These are phyloP conservation scores for Podila minutissima DNA, from an alignment of 192 early-diverging fungal genomes.

Conservation along the genomic window DNA sequence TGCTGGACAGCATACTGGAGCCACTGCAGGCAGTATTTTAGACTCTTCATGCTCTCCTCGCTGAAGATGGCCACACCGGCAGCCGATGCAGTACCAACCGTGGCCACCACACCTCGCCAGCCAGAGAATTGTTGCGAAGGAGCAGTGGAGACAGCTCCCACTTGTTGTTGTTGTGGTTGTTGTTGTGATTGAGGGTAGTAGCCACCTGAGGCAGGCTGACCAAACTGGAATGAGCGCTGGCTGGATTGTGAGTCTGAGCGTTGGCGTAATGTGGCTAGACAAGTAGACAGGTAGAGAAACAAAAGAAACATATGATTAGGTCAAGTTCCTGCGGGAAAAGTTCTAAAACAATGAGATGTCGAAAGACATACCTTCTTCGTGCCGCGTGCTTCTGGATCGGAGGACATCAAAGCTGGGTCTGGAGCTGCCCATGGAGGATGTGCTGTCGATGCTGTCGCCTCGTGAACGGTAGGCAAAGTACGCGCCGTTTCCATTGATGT, in stretches of 20 bases:
- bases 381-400: constrained; percentile 24
- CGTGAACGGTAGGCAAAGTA: constrained; percentile 44
- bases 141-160: constrained; percentile 3
- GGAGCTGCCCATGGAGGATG: constrained; percentile 31
- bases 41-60: constrained; percentile 88
- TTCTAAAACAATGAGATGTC: no score
- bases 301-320: not conserved
- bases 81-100: constrained; percentile 71
- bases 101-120: constrained; percentile 74
- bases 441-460: constrained; percentile 45
- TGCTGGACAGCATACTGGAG: constrained; percentile 85
- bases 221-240: constrained; percentile 29
- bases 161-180: constrained; percentile 21
- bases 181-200: constrained; percentile 48
- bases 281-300: not conserved
- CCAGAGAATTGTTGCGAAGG: constrained; percentile 49
- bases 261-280: constrained; percentile 25
- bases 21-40: constrained; percentile 92
- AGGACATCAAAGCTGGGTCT: constrained; percentile 47
- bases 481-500: constrained; percentile 6
- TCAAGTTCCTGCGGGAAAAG: no score
- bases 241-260: constrained; percentile 47
- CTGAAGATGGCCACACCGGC: constrained; percentile 82
- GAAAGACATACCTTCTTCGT: constrained; percentile 30
- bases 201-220: constrained; percentile 11